A percentile compares a stretch with the other conserved stretches of the same genome.
Evolutionary conservation across 2,329 filamentous ascomycete genomes (phyloP).

Genomic region (Magnaporthiopsis rhizophila): DNA sequence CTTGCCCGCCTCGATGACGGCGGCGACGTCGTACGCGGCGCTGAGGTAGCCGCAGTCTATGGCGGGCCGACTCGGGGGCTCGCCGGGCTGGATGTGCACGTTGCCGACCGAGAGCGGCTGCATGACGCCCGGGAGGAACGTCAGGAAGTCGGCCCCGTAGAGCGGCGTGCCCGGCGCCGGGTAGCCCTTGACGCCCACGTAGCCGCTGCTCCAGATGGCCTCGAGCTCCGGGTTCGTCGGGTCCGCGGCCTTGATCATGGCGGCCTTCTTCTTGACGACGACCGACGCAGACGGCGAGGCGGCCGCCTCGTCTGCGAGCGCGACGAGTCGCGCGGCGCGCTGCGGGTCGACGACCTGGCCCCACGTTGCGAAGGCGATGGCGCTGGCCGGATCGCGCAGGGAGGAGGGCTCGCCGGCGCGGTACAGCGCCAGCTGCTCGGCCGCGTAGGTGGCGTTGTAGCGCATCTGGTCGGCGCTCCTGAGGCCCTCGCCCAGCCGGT

Average conservation of each 20-base stretch:
- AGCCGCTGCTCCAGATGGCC: slow-evolving; percentile 18
- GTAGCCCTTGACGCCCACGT: not conserved
- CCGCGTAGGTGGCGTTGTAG: not conserved
- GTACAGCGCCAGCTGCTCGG: not conserved
- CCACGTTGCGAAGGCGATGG: not conserved
- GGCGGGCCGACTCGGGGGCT: slow-evolving; percentile 20
- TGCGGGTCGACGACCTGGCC: not conserved
- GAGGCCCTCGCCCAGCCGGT: not conserved
- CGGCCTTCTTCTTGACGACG: not conserved
- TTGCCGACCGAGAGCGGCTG: slow-evolving; percentile 23
- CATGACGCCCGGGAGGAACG: slow-evolving; percentile 21
- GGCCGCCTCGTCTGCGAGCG: not conserved
- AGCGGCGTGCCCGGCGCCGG: not conserved
- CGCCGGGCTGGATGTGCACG: slow-evolving; percentile 26
- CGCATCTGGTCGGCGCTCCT: not conserved
- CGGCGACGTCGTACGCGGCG: slow-evolving; percentile 22
- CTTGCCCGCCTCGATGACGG: slow-evolving; percentile 17
- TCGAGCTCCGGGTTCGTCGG: slow-evolving; percentile 24
- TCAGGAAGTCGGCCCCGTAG: slow-evolving; percentile 20
- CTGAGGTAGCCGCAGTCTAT: slow-evolving; percentile 24
- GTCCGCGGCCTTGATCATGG: slow-evolving; percentile 29
- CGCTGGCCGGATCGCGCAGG: not conserved
- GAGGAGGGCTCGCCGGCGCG: not conserved
- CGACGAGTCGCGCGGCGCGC: not conserved
- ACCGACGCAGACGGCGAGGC: not conserved